Evolutionary conservation across 2,329 filamentous ascomycete genomes (phyloP).

Genomic region (Aspergillus pseudoterreus): DNA sequence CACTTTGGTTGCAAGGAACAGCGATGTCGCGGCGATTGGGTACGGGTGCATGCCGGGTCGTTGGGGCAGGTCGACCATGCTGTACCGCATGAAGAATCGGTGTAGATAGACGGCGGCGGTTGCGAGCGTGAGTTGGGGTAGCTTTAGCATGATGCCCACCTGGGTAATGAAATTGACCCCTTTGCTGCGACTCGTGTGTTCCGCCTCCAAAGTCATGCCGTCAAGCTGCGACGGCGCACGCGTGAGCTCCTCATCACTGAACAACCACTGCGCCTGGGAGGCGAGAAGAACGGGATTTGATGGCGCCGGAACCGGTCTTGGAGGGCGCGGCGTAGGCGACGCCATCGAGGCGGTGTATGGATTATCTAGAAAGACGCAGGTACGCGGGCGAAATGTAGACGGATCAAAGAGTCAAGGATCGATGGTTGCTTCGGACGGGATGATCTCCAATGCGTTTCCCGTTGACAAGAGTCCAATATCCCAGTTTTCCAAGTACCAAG

Average conservation of each 20-base stretch:
- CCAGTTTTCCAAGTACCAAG: neutral
- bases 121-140: constrained; percentile 87
- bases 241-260: constrained; percentile 75
- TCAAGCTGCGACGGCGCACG: constrained; percentile 82
- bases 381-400: neutral
- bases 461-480: neutral
- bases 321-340: constrained; percentile 22
- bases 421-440: neutral
- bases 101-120: constrained; percentile 95
- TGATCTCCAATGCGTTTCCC: neutral
- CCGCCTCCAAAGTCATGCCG: constrained; percentile 71
- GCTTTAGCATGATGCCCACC: constrained; percentile 84
- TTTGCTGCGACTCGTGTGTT: constrained; percentile 77
- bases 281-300: constrained; percentile 50
- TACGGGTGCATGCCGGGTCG: constrained; percentile 80
- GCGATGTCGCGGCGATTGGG: constrained; percentile 82
- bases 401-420: neutral
- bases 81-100: constrained; percentile 88
- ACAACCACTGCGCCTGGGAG: constrained; percentile 77
- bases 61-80: constrained; percentile 69
- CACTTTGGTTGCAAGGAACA: constrained; percentile 95
- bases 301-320: constrained; percentile 31
- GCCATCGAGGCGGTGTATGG: constrained; percentile 20
- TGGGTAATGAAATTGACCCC: constrained; percentile 96
- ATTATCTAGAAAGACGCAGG: neutral